Conservation (phyloP, 108 stramenopile species). For the Cyclotella kingstonii region DNA sequence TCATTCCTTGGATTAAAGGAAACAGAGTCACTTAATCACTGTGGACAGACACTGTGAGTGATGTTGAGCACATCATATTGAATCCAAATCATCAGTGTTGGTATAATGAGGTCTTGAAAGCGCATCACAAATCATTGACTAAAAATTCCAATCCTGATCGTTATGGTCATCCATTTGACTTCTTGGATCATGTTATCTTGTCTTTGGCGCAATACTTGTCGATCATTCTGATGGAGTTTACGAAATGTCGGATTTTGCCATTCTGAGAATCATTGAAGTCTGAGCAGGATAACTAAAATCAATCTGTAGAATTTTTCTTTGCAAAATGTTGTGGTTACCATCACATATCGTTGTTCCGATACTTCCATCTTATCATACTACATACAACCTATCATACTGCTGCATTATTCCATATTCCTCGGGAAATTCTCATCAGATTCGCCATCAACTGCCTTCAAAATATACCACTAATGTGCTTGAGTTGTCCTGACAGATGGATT, state of each 20-base stretch:
- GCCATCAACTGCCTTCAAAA: constrained; percentile 62
- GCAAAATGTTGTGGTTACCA: constrained; percentile 16
- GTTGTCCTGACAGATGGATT: constrained; percentile 29
- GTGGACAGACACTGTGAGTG: constrained; percentile 30
- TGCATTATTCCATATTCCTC: constrained; percentile 68
- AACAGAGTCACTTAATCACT: constrained; percentile 23
- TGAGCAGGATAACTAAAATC: background rate
- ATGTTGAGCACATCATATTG: constrained; percentile 27
- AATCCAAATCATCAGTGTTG: constrained; percentile 47
- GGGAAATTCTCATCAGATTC: constrained; percentile 69
- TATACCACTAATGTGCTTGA: constrained; percentile 53
- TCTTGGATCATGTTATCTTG: constrained; percentile 85
- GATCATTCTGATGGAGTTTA: constrained; percentile 58
- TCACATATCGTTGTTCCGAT: constrained; percentile 42
- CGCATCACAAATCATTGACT: constrained; percentile 29
- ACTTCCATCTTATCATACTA: constrained; percentile 67
- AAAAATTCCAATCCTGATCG: constrained; percentile 40
- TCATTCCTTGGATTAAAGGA: constrained; percentile 25
- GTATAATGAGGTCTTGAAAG: constrained; percentile 56
- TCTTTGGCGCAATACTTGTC: constrained; percentile 78
- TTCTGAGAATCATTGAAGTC: constrained; percentile 31
- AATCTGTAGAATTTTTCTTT: background rate
- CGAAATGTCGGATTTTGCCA: constrained; percentile 53
- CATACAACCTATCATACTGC: constrained; percentile 66
- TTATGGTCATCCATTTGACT: constrained; percentile 70